Base-by-base conservation (phyloP, 495 filamentous ascomycete species). In the Letharia lupina region DNA sequence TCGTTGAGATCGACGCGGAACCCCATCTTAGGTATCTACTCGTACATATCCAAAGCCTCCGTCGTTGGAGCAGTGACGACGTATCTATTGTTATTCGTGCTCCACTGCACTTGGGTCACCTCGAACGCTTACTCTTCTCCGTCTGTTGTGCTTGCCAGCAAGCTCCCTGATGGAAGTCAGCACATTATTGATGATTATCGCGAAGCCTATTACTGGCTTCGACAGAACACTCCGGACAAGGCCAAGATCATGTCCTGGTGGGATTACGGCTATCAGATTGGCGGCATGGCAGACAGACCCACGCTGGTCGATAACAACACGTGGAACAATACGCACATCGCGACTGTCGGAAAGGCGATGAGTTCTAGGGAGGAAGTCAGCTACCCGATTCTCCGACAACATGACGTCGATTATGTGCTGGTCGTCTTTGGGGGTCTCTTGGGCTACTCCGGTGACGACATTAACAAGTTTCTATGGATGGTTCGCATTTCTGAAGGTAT, bases 391-490 rank as follows among this genome's bases (percentile, higher is more conserved):
- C 89, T 99, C 80, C 86, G 92, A 63, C 90, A 98, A 75, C 95
- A 99, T 73, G 95, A 99, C 76, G 95, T 99, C 15, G 93, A 98
- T 76, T 99, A 99, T 71, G 91, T 99, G 59, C 83, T 99, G 59
- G 86, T 99, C 37, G 96, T 99, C 63, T 99, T 98, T 73, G 95
- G 95, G 72, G 95, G 91, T 69, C 83, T 99, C 59, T 80, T 99
- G 31, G 95, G 95, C 65, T 99, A 99, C 79, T 96, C 92, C n/a
- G 95, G 95, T 60, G 95, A 99, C 73, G 95, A 99, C 73, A 96
- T 99, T 83, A 99, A 99, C 81, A 99, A 99, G 80, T 99, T 99
- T 83, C 79, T 99, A 65, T 99, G 95, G 95, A 99, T 99, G 95
- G 94, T 99, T 63, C 86, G 95, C 73, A 99, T 99, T 70, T 94